Conservation (phyloP, 2,329 filamentous ascomycete genomes). For the Xylariaceae sp. region DNA sequence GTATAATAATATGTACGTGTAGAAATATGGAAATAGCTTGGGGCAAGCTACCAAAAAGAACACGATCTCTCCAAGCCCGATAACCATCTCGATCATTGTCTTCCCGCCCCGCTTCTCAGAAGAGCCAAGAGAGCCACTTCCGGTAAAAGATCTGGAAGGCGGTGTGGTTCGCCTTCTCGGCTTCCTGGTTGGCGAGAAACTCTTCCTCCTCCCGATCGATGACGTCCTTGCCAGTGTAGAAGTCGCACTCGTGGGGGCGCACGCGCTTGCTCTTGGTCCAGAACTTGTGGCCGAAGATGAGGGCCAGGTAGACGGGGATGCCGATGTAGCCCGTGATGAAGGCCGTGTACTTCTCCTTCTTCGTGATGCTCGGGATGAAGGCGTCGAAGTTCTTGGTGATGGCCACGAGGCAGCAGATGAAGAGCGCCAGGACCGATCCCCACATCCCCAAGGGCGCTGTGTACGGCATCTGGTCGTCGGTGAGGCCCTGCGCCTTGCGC, state of each 20-base stretch:
- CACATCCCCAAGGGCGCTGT: constrained; percentile 64
- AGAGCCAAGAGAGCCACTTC: constrained; percentile 55
- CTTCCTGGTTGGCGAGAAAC: constrained; percentile 54
- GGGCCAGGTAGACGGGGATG: constrained; percentile 66
- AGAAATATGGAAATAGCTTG: too few relatives aligned
- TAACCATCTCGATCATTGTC: not conserved
- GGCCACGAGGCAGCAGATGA: constrained; percentile 66
- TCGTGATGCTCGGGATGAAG: constrained; percentile 50
- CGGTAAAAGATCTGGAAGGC: constrained; percentile 48
- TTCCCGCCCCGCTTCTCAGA: constrained; percentile 35
- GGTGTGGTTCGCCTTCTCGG: constrained; percentile 27
- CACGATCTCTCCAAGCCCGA: too few relatives aligned
- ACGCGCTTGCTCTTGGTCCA: constrained; percentile 49
- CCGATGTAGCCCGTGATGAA: constrained; percentile 75
- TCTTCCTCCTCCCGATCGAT: constrained; percentile 69
- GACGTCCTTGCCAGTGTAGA: constrained; percentile 66
- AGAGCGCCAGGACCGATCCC: constrained; percentile 63
- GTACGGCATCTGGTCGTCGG: constrained; percentile 53
- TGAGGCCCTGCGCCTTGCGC: constrained; percentile 54
- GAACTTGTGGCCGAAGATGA: constrained; percentile 65
- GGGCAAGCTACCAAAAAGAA: too few relatives aligned
- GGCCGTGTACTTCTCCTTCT: constrained; percentile 52
- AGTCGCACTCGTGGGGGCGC: constrained; percentile 56
- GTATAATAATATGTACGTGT: too few relatives aligned
- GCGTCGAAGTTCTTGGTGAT: constrained; percentile 79